Evolutionary conservation across 257 asterid genomes (phyloP).

Genomic region (Marsdenia floribunda): DNA sequence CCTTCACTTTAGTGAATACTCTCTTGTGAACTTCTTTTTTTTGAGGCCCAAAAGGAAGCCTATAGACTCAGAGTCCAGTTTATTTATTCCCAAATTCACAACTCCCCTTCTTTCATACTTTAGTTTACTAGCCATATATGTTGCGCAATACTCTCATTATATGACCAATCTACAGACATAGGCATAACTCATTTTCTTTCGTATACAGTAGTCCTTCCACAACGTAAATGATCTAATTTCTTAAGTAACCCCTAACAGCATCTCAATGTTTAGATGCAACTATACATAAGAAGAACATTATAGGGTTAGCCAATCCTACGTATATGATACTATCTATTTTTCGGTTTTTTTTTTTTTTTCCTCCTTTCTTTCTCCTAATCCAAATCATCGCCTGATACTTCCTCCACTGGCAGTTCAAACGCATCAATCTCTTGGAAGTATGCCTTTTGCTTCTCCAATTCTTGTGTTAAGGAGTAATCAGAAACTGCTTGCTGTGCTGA

Average conservation of each 20-base stretch:
- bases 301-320: constrained; percentile 16
- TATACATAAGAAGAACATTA: constrained; percentile 21
- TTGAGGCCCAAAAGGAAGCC: constrained; percentile 51
- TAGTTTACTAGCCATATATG: too few species aligned
- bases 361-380: constrained; percentile 29
- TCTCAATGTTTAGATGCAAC: constrained; percentile 13
- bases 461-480: constrained; percentile 36
- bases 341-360: background rate
- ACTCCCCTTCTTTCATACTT: too few species aligned
- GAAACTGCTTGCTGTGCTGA: constrained; percentile 7
- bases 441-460: constrained; percentile 51
- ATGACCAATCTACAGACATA: too few species aligned
- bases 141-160: too few species aligned
- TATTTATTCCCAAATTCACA: too few species aligned
- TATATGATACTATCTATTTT: background rate
- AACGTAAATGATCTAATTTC: background rate
- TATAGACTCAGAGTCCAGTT: constrained; percentile 26
- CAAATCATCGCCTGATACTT: constrained; percentile 39
- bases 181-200: background rate
- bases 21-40: constrained; percentile 58
- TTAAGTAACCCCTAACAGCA: background rate
- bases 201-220: background rate
- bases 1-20: constrained; percentile 38
- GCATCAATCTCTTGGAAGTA: constrained; percentile 74
- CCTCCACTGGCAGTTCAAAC: constrained; percentile 68